A percentile compares a stretch with the other conserved stretches of the same genome.
These are phyloP conservation scores for Nitzschia putrida DNA, from an alignment of 108 stramenopile species.

Conservation along the genomic window DNA sequence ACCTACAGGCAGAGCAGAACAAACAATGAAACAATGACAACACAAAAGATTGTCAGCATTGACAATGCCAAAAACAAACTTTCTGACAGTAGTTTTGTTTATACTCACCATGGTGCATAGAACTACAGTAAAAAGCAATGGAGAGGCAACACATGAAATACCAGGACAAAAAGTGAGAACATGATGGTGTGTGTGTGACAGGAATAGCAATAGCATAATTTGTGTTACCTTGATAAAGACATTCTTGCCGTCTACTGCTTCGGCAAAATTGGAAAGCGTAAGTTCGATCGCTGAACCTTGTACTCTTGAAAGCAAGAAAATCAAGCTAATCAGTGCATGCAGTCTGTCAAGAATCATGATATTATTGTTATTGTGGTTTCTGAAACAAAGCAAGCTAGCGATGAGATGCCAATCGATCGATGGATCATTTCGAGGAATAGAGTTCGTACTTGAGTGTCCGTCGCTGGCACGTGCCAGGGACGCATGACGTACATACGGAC, in stretches of 20 bases:
- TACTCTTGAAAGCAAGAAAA: background rate
- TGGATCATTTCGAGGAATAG: no score
- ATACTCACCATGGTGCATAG: slow-evolving; percentile 9
- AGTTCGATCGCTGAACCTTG: slow-evolving; percentile 1
- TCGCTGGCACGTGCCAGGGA: no score
- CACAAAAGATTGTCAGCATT: background rate
- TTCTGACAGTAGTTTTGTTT: background rate
- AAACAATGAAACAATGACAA: background rate
- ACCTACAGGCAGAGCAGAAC: slow-evolving; percentile 44
- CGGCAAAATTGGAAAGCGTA: slow-evolving; percentile 62
- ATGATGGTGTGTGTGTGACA: background rate
- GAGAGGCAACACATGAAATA: no score
- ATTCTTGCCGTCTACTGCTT: slow-evolving; percentile 63
- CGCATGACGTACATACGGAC: no score
- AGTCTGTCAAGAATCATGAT: no score
- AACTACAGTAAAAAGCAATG: no score
- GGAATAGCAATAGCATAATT: background rate
- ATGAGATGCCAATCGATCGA: no score
- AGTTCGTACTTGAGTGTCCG: no score
- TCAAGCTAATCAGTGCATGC: no score
- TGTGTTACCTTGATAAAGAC: slow-evolving; percentile 65
- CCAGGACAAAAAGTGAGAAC: background rate
- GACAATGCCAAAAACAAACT: background rate
- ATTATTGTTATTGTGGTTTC: no score
- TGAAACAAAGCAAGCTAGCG: no score